phyloP scores from a whole-genome alignment of 108 stramenopile species.

The Discostella stelligeroides region DNA sequence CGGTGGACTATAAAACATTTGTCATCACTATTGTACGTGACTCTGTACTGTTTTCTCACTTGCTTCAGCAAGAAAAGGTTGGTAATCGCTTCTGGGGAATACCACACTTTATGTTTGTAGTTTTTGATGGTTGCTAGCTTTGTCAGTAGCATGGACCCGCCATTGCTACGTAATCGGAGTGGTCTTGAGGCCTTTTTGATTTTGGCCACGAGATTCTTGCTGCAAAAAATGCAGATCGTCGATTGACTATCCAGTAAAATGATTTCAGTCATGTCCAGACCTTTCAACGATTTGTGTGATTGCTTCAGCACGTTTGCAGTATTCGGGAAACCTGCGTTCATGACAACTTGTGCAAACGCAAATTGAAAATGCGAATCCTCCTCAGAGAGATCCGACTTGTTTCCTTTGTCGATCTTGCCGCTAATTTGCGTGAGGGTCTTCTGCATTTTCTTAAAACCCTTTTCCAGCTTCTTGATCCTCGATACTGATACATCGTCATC shows the following conservation, averaged over 20 bases:
- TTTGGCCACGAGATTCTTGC: background rate
- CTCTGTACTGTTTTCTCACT: background rate
- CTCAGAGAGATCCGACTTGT: background rate
- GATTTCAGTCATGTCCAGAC: background rate
- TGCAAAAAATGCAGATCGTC: constrained; percentile 11
- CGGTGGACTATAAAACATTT: background rate
- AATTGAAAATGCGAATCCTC: constrained; percentile 13
- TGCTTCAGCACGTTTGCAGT: background rate
- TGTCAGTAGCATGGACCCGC: background rate
- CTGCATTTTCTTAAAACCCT: constrained; percentile 4
- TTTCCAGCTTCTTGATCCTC: background rate
- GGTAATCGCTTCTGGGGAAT: background rate
- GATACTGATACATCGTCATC: constrained; percentile 3
- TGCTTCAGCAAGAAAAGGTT: constrained; percentile 2
- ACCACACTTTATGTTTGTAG: background rate
- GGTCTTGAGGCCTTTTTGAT: background rate
- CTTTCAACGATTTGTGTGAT: background rate
- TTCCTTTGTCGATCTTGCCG: background rate
- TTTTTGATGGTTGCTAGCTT: background rate
- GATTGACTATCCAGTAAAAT: constrained; percentile 19
- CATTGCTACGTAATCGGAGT: constrained; percentile 2
- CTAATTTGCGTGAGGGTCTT: constrained; percentile 1
- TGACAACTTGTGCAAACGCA: no score
- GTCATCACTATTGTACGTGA: constrained; percentile 12
- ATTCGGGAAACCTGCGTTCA: no score